Evolutionary conservation across 805 yeast species (phyloP), one percentile per base, ranked within the genome.

Genomic region (Wickerhamomyces subpelliculosus): DNA sequence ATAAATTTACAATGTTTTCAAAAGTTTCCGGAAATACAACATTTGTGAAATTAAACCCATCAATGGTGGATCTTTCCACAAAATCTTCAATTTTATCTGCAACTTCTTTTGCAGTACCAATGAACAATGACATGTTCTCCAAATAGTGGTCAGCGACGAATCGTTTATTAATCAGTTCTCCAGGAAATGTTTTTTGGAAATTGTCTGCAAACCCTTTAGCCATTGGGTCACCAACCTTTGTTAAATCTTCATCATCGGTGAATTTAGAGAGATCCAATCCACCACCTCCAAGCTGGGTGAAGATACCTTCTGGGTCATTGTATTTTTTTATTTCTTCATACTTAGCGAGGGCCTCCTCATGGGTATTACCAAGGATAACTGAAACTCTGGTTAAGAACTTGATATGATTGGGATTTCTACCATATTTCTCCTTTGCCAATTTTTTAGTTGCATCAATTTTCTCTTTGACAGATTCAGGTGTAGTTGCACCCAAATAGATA

Each of bases 1-100:
- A 48, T 23, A 45, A 45, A 17, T 65, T 60, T 20, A 63, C 61
- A 17, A 65, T 44, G 11, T 65, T 67, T 44, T 65, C 65, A 41
- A 60, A 65, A 10, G 63, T 47, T 11, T 60, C 64, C n/a, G 71
- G 70, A 8, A 54, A 39, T 13, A 61, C 47, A 11, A 67, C 58
- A 44, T 67, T 61, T 4, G 65, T 60, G 35, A 66, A 55, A 39
- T 66, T 66, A 47, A 67, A 66, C 1, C 72, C 72, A 40, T 66
- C 72, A n/a, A 66, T 58, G 30, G 56, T 65, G 7, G 66, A 57
- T 11, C 54, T 48, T 17, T 64, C 66, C 9, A 62, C 63, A 70
- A 68, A 66, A 35, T 52, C 42, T 42, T 64, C 66, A 31, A 66
- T 53, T 35, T 59, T 57, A 40, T 66, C 65, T 3, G 68, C 68